Evolutionary conservation across 306 rosid species (phyloP).

Genomic region (Rosa multiflora): DNA sequence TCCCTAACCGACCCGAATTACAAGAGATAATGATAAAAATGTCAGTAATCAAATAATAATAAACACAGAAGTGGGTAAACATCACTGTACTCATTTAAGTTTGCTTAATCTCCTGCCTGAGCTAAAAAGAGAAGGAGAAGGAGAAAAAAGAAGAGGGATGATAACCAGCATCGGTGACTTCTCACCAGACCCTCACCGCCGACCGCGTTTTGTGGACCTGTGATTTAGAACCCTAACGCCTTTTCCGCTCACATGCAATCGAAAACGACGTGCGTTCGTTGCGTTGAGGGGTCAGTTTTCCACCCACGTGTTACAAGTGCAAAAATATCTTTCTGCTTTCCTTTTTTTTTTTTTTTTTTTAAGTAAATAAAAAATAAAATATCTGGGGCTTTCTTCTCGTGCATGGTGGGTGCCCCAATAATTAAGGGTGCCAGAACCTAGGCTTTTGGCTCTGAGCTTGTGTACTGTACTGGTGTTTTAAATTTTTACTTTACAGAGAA

Average conservation of each 20-base stretch:
- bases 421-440: background rate
- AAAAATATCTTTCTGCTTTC: background rate
- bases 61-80: background rate
- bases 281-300: background rate
- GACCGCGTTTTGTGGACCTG: background rate
- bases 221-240: background rate
- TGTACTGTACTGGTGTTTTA: background rate
- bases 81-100: background rate
- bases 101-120: background rate
- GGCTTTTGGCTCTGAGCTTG: background rate
- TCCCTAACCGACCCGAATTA: background rate
- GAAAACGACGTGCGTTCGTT: conserved; percentile 8
- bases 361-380: background rate
- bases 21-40: background rate
- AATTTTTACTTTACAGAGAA: background rate
- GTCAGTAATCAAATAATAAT: background rate
- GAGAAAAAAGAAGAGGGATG: background rate
- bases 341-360: background rate
- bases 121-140: background rate
- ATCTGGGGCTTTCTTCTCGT: background rate
- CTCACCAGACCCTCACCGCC: background rate
- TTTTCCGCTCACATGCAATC: background rate
- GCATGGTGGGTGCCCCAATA: background rate
- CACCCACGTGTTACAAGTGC: background rate
- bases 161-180: background rate